Percentiles rank a stretch among this genome's conserved stretches.
Conservation (phyloP, 257 asterid genomes). For the Rehmannia glutinosa region DNA sequence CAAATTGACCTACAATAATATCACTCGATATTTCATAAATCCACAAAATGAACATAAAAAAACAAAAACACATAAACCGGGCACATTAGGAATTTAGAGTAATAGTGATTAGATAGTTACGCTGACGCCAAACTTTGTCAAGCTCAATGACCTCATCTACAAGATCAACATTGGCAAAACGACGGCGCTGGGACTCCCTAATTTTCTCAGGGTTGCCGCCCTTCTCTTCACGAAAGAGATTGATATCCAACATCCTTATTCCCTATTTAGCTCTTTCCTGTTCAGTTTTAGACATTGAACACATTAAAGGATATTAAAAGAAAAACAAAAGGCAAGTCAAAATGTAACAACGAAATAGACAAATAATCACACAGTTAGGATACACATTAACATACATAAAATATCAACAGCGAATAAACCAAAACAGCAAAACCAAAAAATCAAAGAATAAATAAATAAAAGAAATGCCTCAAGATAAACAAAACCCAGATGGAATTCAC, state of each 20-base stretch:
- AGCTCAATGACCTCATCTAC: constrained; percentile 82
- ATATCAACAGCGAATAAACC: no score
- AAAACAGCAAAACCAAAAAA: no score
- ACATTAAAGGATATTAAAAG: neutral
- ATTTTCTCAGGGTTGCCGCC: constrained; percentile 78
- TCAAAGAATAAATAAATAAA: no score
- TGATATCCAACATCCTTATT: constrained; percentile 73
- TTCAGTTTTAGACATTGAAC: neutral
- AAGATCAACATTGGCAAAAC: constrained; percentile 48
- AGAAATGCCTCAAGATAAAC: no score
- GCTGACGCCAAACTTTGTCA: constrained; percentile 74
- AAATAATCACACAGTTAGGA: no score
- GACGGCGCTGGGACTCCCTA: constrained; percentile 88
- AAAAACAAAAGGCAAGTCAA: neutral
- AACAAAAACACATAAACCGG: neutral
- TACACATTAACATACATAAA: no score
- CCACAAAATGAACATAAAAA: neutral
- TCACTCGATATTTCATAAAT: constrained; percentile 1
- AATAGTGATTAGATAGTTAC: constrained; percentile 29
- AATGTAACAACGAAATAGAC: no score
- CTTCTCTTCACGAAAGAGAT: constrained; percentile 81
- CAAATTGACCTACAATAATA: constrained; percentile 67
- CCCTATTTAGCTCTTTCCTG: neutral
- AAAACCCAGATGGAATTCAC: no score
- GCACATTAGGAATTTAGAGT: neutral